Conservation (phyloP, 2,329 filamentous ascomycete genomes). For the Orbilia blumenaviensis region DNA sequence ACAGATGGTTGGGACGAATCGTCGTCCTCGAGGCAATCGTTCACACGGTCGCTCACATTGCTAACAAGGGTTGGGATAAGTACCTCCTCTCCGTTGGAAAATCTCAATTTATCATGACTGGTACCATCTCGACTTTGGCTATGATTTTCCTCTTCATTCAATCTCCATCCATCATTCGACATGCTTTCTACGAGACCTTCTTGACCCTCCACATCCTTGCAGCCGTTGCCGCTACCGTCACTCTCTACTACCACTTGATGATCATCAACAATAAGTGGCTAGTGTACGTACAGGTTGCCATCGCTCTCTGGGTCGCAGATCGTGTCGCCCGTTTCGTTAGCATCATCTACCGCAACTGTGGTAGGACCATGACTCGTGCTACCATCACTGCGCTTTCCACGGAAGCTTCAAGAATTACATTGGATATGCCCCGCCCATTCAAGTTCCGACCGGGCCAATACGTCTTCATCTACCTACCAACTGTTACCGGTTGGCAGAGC, state of each 20-base stretch:
- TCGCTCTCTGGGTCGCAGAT: conserved; percentile 75
- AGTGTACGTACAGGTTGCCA: conserved; percentile 69
- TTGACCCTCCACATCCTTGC: conserved; percentile 75
- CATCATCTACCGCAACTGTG: conserved; percentile 73
- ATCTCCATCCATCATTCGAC: conserved; percentile 74
- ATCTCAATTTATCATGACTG: conserved; percentile 34
- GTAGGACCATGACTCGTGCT: conserved; percentile 70
- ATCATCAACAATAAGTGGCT: conserved; percentile 68
- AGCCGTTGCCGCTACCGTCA: conserved; percentile 70
- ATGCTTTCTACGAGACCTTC: conserved; percentile 83
- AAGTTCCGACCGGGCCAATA: conserved; percentile 78
- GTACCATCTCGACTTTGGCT: conserved; percentile 64
- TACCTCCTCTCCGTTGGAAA: background rate
- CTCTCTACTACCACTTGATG: conserved; percentile 73
- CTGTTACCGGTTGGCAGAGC: conserved; percentile 74
- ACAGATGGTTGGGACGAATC: conserved; percentile 82
- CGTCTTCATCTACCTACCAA: conserved; percentile 80
- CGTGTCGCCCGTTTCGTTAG: conserved; percentile 69
- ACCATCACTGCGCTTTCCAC: conserved; percentile 79
- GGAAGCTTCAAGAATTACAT: conserved; percentile 76
- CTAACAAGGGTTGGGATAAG: conserved; percentile 59
- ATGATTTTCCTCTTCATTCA: conserved; percentile 73
- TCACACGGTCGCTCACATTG: conserved; percentile 72
- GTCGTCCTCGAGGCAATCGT: conserved; percentile 74
- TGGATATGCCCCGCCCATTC: conserved; percentile 80